A percentile compares a stretch with the other conserved stretches of the same genome.
These are phyloP conservation scores for Pseudogymnoascus sp. DNA, from an alignment of 2,329 filamentous ascomycete species.

Conservation along the genomic window DNA sequence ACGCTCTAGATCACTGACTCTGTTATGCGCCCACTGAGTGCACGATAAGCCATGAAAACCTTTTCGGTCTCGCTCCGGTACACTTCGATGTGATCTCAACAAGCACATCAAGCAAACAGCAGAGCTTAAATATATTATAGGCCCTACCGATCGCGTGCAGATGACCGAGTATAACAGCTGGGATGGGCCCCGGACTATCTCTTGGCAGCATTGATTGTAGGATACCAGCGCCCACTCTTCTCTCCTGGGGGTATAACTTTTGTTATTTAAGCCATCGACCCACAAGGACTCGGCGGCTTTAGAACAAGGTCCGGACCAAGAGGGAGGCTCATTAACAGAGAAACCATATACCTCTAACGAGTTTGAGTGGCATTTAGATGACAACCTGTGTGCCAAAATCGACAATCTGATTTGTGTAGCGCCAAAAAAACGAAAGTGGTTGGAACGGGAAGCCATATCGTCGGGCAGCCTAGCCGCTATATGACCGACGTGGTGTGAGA, in stretches of 20 bases:
- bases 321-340: background rate
- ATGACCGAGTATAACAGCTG: background rate
- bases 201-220: background rate
- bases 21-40: no score
- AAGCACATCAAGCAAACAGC: background rate
- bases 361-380: background rate
- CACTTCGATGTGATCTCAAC: background rate
- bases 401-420: background rate
- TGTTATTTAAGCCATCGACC: background rate
- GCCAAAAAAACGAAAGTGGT: background rate
- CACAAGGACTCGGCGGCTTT: background rate
- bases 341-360: background rate
- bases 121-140: background rate
- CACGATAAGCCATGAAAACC: background rate
- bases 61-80: no score
- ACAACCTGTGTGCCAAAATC: no score
- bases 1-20: background rate
- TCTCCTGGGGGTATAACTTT: background rate
- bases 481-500: background rate
- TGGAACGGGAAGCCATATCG: no score
- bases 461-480: no score
- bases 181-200: background rate
- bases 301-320: background rate
- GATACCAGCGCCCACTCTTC: background rate
- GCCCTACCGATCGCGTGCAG: no score